A percentile compares a stretch with the other conserved stretches of the same genome.
These are phyloP conservation scores for Brettanomyces naardenensis DNA, from an alignment of 805 yeast species.

Conservation along the genomic window DNA sequence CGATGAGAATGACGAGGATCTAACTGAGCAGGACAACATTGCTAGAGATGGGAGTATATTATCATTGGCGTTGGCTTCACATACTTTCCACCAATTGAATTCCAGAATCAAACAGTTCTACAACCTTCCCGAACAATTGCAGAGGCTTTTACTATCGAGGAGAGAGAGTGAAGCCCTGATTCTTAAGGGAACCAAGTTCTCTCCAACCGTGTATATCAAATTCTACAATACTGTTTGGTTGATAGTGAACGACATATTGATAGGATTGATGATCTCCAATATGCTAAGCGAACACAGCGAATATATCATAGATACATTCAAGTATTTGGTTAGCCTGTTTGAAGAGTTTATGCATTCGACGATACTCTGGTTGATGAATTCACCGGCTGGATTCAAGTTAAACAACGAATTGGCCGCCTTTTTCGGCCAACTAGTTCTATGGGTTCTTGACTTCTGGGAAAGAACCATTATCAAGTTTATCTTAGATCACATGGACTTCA, in stretches of 20 bases:
- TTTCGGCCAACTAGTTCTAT: constrained; percentile 75
- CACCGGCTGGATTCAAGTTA: constrained; percentile 91
- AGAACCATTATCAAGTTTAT: constrained; percentile 11
- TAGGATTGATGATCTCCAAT: constrained; percentile 59
- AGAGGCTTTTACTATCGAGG: constrained; percentile 34
- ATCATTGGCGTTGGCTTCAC: constrained; percentile 8
- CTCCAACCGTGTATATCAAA: constrained; percentile 55
- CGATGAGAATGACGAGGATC: neutral
- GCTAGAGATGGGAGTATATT: neutral
- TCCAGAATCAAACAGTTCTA: constrained; percentile 67
- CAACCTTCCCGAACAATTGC: constrained; percentile 72
- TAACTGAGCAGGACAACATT: neutral
- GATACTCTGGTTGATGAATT: constrained; percentile 70
- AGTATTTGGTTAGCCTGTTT: constrained; percentile 25
- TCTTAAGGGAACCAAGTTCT: constrained; percentile 30
- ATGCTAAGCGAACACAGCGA: constrained; percentile 24
- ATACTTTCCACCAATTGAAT: constrained; percentile 69
- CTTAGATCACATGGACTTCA: constrained; percentile 7
- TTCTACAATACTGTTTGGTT: constrained; percentile 88
- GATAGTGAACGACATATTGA: constrained; percentile 67
- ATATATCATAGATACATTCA: constrained; percentile 6
- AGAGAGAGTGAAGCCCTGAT: constrained; percentile 33
- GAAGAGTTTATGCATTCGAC: constrained; percentile 27
- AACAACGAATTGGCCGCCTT: constrained; percentile 81
- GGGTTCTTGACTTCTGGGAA: constrained; percentile 75